phyloP scores from a whole-genome alignment of 2,329 filamentous ascomycete genomes.

The Cladosporium phlei region DNA sequence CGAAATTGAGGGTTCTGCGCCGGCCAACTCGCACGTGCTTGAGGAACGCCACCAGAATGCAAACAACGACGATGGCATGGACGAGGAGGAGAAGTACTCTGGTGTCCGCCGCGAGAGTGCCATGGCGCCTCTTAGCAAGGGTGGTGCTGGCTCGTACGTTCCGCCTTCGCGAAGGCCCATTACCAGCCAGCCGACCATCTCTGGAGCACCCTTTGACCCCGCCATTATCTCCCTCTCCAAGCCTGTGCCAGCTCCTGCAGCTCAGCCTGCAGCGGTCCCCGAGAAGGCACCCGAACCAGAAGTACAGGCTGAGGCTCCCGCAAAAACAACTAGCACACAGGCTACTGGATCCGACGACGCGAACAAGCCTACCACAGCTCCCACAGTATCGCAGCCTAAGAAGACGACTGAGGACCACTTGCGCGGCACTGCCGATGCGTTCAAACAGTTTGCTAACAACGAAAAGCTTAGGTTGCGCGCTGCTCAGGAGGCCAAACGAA shows the following conservation, averaged over 20 bases:
- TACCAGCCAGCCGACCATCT: slow-evolving; percentile 65
- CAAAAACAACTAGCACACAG: slow-evolving; percentile 16
- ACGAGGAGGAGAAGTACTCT: slow-evolving; percentile 98
- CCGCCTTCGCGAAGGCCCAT: slow-evolving; percentile 83
- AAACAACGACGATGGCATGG: slow-evolving; percentile 60
- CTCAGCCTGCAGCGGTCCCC: neutral
- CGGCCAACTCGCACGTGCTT: slow-evolving; percentile 75
- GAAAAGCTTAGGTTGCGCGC: slow-evolving; percentile 59
- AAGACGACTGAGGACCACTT: slow-evolving; percentile 56
- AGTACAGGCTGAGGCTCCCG: slow-evolving; percentile 13
- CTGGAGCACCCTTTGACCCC: slow-evolving; percentile 75
- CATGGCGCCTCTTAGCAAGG: slow-evolving; percentile 56
- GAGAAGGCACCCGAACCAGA: slow-evolving; percentile 17
- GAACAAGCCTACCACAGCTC: neutral
- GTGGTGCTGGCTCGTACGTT: slow-evolving; percentile 71
- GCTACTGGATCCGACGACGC: neutral
- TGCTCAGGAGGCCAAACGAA: slow-evolving; percentile 50
- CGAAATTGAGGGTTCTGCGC: slow-evolving; percentile 75
- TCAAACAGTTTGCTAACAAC: slow-evolving; percentile 59
- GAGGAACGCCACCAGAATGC: slow-evolving; percentile 74
- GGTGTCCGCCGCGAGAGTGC: slow-evolving; percentile 71
- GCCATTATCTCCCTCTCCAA: slow-evolving; percentile 77
- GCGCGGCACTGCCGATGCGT: slow-evolving; percentile 56
- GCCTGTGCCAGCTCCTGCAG: slow-evolving; percentile 34
- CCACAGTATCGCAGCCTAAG: neutral